Conservation (phyloP, 2,329 filamentous ascomycete genomes). For the Alternaria triticimaculans region DNA sequence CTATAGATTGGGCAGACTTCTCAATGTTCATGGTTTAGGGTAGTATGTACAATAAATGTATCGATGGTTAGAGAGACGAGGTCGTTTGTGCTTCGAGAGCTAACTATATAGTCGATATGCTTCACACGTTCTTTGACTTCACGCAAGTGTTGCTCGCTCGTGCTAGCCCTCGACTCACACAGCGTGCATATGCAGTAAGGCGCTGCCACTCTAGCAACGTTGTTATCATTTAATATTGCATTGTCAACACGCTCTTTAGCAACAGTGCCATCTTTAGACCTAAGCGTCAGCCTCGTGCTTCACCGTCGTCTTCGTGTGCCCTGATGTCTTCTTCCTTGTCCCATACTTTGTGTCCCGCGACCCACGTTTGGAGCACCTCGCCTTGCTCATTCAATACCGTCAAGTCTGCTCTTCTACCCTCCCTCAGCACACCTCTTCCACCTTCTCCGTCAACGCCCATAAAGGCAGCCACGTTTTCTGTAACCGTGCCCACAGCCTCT, state of each 20-base stretch:
- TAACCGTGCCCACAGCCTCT: slow-evolving; percentile 57
- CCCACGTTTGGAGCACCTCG: slow-evolving; percentile 59
- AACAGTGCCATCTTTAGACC: neutral
- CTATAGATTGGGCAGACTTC: neutral
- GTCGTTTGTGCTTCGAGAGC: neutral
- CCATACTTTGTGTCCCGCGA: slow-evolving; percentile 57
- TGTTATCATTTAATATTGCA: neutral
- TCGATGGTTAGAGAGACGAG: neutral
- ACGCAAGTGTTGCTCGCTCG: neutral
- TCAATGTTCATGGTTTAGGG: neutral
- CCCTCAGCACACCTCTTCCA: slow-evolving; percentile 52
- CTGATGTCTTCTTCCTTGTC: slow-evolving; percentile 44
- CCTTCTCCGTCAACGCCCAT: slow-evolving; percentile 55
- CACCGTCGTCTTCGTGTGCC: slow-evolving; percentile 38
- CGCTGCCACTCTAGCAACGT: neutral
- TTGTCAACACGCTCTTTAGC: neutral
- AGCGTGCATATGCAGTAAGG: neutral
- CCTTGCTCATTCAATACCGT: slow-evolving; percentile 56
- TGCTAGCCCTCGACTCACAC: neutral
- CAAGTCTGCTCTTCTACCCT: slow-evolving; percentile 58
- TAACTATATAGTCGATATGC: neutral
- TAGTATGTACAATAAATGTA: neutral
- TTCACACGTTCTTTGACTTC: neutral
- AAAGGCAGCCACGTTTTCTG: slow-evolving; percentile 58
- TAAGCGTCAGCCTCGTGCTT: slow-evolving; percentile 24